Percentiles rank a stretch among this genome's conserved stretches.
These are phyloP conservation scores for Pythium monospermum DNA, from an alignment of 352 stramenopile species.

Conservation along the genomic window DNA sequence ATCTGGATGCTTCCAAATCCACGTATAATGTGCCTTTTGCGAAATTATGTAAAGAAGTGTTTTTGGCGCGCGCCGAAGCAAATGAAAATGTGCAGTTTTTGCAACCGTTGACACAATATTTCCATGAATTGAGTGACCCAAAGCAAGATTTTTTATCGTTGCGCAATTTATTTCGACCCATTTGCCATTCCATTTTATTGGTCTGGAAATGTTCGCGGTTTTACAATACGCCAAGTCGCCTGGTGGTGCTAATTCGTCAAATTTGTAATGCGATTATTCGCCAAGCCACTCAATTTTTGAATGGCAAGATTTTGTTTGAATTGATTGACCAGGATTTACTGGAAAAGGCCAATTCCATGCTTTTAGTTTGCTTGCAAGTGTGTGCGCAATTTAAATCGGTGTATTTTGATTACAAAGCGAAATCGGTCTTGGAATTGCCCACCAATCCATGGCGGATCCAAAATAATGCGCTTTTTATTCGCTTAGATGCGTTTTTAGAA, in stretches of 20 bases:
- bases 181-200: conserved; percentile 85
- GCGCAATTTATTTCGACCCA: conserved; percentile 75
- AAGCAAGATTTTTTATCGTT: conserved; percentile 44
- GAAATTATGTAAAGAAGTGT: conserved; percentile 91
- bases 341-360: conserved; percentile 65
- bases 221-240: conserved; percentile 86
- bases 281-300: conserved; percentile 66
- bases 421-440: conserved; percentile 70
- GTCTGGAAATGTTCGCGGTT: conserved; percentile 90
- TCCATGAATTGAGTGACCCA: conserved; percentile 31
- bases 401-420: conserved; percentile 92
- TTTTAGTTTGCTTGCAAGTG: conserved; percentile 69
- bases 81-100: conserved; percentile 88
- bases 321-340: conserved; percentile 73
- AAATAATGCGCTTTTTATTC: conserved; percentile 90
- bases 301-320: conserved; percentile 75
- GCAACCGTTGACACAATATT: conserved; percentile 63
- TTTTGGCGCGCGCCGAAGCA: conserved; percentile 77
- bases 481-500: conserved; percentile 88
- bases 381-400: conserved; percentile 88
- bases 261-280: conserved; percentile 88
- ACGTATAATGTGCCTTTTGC: conserved; percentile 92
- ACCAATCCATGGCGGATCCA: conserved; percentile 88
- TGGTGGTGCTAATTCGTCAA: conserved; percentile 86
- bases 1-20: conserved; percentile 82